phyloP scores from a whole-genome alignment of 352 stramenopile genomes.

The Pythium inflatum region DNA sequence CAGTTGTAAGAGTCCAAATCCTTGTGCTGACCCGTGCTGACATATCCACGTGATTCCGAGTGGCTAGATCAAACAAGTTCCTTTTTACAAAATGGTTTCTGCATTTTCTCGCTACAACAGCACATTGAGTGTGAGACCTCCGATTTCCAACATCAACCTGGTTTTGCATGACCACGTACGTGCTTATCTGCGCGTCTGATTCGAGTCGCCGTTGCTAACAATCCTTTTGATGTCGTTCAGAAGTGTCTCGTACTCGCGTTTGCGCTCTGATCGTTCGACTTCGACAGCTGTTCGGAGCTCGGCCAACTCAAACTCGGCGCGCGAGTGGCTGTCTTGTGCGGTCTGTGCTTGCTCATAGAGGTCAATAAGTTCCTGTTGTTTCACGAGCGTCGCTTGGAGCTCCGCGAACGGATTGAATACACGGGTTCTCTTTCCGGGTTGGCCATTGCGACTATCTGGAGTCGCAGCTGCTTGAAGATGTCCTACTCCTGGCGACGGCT shows the following conservation, averaged over 20 bases:
- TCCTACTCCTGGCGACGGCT: neutral
- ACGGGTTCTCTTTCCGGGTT: neutral
- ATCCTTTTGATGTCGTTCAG: slow-evolving; percentile 13
- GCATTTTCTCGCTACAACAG: no score
- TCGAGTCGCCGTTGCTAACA: neutral
- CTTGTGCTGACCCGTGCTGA: no score
- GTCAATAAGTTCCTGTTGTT: slow-evolving; percentile 18
- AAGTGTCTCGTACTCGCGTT: slow-evolving; percentile 9
- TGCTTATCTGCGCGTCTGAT: no score
- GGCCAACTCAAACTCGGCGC: slow-evolving; percentile 14
- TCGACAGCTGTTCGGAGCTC: slow-evolving; percentile 19
- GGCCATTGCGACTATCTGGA: neutral
- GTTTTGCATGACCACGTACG: no score
- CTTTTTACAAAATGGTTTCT: no score
- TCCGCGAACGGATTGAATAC: slow-evolving; percentile 18
- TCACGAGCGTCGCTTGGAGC: slow-evolving; percentile 17
- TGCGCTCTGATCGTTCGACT: slow-evolving; percentile 7
- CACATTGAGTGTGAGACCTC: no score
- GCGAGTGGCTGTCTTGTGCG: slow-evolving; percentile 11
- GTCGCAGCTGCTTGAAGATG: neutral
- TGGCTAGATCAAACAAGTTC: no score
- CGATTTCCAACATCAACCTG: no score
- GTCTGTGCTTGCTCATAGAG: slow-evolving; percentile 20
- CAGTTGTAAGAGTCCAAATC: no score
- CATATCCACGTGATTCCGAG: no score